Conservation (phyloP, 2,329 filamentous ascomycete species). For the Phialophora macrospora region DNA sequence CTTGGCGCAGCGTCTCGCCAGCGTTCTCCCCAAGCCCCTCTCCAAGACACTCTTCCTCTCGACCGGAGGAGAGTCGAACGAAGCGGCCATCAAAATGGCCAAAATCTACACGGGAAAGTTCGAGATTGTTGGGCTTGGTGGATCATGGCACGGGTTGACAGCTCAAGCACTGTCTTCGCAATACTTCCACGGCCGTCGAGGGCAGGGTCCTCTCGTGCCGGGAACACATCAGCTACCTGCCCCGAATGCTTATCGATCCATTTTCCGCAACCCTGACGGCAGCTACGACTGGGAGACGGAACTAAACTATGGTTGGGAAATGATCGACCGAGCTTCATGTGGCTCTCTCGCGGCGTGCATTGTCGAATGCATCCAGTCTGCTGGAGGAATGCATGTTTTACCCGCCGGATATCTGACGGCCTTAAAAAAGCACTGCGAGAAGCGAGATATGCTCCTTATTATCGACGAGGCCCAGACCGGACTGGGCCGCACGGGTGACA, state of each 20-base stretch:
- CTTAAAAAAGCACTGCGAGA: constrained; percentile 60
- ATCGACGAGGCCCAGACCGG: constrained; percentile 66
- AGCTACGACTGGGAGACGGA: constrained; percentile 69
- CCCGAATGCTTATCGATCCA: constrained; percentile 65
- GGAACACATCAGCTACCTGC: constrained; percentile 54
- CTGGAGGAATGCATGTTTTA: constrained; percentile 64
- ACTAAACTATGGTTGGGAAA: constrained; percentile 64
- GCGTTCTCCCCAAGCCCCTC: constrained; percentile 54
- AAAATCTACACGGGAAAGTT: constrained; percentile 68
- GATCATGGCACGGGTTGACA: constrained; percentile 67
- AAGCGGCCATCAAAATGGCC: constrained; percentile 67
- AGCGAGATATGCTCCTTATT: constrained; percentile 62
- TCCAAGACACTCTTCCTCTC: constrained; percentile 63
- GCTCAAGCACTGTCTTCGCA: constrained; percentile 57
- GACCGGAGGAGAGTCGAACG: constrained; percentile 62
- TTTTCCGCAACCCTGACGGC: constrained; percentile 64
- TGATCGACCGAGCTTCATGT: constrained; percentile 64
- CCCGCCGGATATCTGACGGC: constrained; percentile 64
- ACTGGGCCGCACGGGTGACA: constrained; percentile 60
- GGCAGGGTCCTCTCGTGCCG: constrained; percentile 51
- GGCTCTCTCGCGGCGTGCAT: constrained; percentile 68
- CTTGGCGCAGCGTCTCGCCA: constrained; percentile 57
- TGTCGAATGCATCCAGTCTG: constrained; percentile 64
- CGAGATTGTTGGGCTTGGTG: constrained; percentile 64
- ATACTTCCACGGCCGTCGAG: constrained; percentile 58